Evolutionary conservation across 2,329 filamentous ascomycete species (phyloP), one percentile per base, ranked within the genome.

Genomic region (Macrophomina pseudophaseolina): DNA sequence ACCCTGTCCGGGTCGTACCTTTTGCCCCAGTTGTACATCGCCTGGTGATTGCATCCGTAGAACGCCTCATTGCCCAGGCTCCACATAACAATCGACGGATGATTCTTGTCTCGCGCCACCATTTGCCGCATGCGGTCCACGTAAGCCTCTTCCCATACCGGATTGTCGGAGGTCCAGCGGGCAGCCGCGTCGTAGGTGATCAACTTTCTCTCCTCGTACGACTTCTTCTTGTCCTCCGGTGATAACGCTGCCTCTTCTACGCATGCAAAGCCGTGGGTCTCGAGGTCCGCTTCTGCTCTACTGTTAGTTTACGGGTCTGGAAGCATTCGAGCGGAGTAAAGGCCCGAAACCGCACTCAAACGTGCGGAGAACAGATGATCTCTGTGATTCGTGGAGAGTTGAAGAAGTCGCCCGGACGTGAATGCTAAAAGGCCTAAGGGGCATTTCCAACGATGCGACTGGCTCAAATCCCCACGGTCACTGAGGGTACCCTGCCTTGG

Each of bases 61-160:
- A 91, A 92, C 0, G 89, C 86, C 73, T 92, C 90, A 71, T 92
- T 92, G 0, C 90, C 90, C 0, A 92, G 80, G 54, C 87, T 90
- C 90, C 90, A 92, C 49, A 91, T 85, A 58, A 92, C 87, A 59
- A 92, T 82, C n/a, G 84, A 88, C 0, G 90, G 76, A 70, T 91
- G 88, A 67, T 92, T 89, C 77, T 91, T 91, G 75, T 92, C 89
- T 16, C 90, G 83, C 71, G 88, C 83, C 0, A 92, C 82, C 65
- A 92, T 77, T 65, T 90, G 87, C 38, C 81, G 77, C 66, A 88
- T 87, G 3, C 90, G 86, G 74, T 92, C 90, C 1, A 92, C 72
- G 69, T 92, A 92, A 0, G 89, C 87, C 1, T 82, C 82, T 65
- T 80, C 82, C 88, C 88, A 91, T 0, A 0, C 2, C 30, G 32